phyloP scores from a whole-genome alignment of 2,329 filamentous ascomycete species.

The Shiraia sp. region DNA sequence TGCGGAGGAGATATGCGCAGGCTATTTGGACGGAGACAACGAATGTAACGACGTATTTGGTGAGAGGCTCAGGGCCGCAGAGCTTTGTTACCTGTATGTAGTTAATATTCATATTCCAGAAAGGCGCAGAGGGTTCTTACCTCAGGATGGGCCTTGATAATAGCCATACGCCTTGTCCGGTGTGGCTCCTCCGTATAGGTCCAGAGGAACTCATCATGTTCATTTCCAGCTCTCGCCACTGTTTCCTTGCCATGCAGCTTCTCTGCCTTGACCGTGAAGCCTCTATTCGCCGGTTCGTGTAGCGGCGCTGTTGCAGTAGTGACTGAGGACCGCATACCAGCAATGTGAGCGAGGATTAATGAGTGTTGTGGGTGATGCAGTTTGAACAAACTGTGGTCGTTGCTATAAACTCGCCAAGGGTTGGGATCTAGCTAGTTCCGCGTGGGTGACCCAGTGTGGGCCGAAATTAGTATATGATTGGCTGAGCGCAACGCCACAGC shows the following conservation, averaged over 20 bases:
- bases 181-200: constrained; percentile 99
- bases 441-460: not conserved
- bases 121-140: constrained; percentile 53
- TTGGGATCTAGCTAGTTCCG: constrained; percentile 1
- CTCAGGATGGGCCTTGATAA: constrained; percentile 98
- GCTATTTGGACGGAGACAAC: constrained; percentile 82
- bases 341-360: constrained; percentile 6
- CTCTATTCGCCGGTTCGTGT: constrained; percentile 25
- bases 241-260: constrained; percentile 7
- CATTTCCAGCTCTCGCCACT: constrained; percentile 15
- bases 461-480: too few species aligned
- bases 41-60: constrained; percentile 84
- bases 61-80: constrained; percentile 92
- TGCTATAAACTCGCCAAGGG: constrained; percentile 1
- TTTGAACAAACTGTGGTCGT: not conserved
- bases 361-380: not conserved
- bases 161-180: constrained; percentile 83
- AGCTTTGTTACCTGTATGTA: constrained; percentile 81
- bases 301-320: constrained; percentile 37
- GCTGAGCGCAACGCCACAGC: too few species aligned
- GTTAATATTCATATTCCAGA: not conserved
- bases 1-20: constrained; percentile 75
- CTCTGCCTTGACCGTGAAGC: constrained; percentile 27
- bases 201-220: constrained; percentile 82
- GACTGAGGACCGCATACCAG: constrained; percentile 43